Percentiles rank a stretch among this genome's conserved stretches.
These are phyloP conservation scores for Chenopodium formosanum DNA, from an alignment of 148 eudicot genomes.

Conservation along the genomic window DNA sequence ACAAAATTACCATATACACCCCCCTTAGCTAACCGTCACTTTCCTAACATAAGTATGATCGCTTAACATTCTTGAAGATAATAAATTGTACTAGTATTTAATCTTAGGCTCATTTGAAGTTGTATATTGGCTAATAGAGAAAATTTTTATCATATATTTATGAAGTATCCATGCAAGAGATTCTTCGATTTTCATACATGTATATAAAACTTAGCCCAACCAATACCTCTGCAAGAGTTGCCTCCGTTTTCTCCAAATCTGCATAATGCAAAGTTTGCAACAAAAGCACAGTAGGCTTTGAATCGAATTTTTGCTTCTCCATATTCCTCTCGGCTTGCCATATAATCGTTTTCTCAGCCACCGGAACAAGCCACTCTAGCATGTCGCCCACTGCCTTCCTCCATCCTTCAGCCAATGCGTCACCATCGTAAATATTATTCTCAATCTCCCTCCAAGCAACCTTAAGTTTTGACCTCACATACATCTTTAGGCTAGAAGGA, in stretches of 20 bases:
- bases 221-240: constrained; percentile 60
- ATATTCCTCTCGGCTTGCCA: constrained; percentile 74
- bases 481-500: constrained; percentile 48
- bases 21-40: too few relatives aligned
- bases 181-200: constrained; percentile 43
- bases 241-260: constrained; percentile 70
- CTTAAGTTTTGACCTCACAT: constrained; percentile 54
- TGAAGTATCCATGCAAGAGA: constrained; percentile 10
- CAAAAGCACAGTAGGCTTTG: constrained; percentile 53
- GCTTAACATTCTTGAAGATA: too few relatives aligned
- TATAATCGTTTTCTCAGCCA: constrained; percentile 58
- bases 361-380: constrained; percentile 66
- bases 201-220: constrained; percentile 62
- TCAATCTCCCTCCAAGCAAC: constrained; percentile 34
- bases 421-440: constrained; percentile 19
- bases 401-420: constrained; percentile 67
- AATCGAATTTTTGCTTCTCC: constrained; percentile 56
- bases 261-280: constrained; percentile 80
- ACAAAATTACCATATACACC: too few relatives aligned
- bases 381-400: constrained; percentile 60
- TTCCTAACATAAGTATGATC: too few relatives aligned
- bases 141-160: neutral
- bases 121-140: neutral
- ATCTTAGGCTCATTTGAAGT: too few relatives aligned
- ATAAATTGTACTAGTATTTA: too few relatives aligned